Conservation (phyloP, 805 yeast genomes). For the Cyberlindnera saturnus region DNA sequence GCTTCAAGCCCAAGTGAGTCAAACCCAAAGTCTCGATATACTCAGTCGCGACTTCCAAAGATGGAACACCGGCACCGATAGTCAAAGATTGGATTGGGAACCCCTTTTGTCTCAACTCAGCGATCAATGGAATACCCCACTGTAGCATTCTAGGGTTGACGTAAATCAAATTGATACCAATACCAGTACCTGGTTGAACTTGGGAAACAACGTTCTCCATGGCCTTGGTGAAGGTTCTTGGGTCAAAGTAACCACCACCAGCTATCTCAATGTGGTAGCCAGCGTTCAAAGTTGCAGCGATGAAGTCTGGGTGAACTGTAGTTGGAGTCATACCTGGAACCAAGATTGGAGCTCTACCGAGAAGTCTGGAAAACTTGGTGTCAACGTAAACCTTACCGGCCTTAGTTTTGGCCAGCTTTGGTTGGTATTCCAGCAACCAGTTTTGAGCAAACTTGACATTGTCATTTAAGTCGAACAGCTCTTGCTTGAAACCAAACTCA, state of each 20-base stretch:
- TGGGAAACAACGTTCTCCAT: slow-evolving; percentile 63
- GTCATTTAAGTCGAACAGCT: slow-evolving; percentile 69
- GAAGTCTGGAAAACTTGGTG: slow-evolving; percentile 86
- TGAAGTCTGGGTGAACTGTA: slow-evolving; percentile 90
- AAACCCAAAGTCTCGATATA: slow-evolving; percentile 89
- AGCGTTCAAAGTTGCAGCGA: slow-evolving; percentile 88
- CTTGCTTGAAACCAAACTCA: slow-evolving; percentile 94
- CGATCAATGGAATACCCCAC: slow-evolving; percentile 97
- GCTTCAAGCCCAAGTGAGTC: slow-evolving; percentile 93
- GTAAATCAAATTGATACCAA: slow-evolving; percentile 87
- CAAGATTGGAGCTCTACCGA: slow-evolving; percentile 94
- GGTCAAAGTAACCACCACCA: slow-evolving; percentile 95
- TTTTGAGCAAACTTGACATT: slow-evolving; percentile 75
- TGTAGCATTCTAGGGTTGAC: slow-evolving; percentile 97
- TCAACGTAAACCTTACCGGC: slow-evolving; percentile 78
- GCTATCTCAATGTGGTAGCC: slow-evolving; percentile 98
- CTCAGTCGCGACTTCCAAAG: slow-evolving; percentile 94
- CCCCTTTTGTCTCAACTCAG: slow-evolving; percentile 81
- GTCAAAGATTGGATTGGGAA: slow-evolving; percentile 95
- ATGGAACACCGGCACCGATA: slow-evolving; percentile 99
- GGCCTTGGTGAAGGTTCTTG: slow-evolving; percentile 66
- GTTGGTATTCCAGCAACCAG: slow-evolving; percentile 87
- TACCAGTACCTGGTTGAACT: slow-evolving; percentile 80
- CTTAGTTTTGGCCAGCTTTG: slow-evolving; percentile 72
- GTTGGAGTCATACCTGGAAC: slow-evolving; percentile 99